phyloP scores from a whole-genome alignment of 73 alveolate genomes.

The Symbiodinium natans region DNA sequence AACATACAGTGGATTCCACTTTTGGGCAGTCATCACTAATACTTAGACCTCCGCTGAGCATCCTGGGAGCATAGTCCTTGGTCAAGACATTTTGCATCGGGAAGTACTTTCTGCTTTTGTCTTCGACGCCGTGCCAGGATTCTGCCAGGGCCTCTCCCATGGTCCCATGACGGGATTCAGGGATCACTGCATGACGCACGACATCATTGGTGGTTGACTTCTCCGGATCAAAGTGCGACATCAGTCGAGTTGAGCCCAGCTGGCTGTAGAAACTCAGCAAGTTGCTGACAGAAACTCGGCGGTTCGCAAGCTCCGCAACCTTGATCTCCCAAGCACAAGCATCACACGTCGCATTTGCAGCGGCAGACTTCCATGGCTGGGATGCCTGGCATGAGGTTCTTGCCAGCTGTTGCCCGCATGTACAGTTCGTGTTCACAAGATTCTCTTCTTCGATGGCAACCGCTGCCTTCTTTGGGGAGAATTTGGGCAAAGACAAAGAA shows the following conservation, averaged over 20 bases:
- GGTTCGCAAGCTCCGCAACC: slow-evolving; percentile 31
- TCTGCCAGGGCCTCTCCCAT: not conserved
- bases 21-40: no score
- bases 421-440: not conserved
- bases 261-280: not conserved
- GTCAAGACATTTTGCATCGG: not conserved
- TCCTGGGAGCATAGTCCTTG: slow-evolving; percentile 61
- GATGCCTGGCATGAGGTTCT: not conserved
- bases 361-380: not conserved
- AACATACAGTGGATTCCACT: no score
- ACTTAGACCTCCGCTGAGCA: not conserved
- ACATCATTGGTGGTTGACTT: slow-evolving; percentile 8
- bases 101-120: not conserved
- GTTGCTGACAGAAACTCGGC: slow-evolving; percentile 6
- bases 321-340: not conserved
- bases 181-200: slow-evolving; percentile 31
- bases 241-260: slow-evolving; percentile 23
- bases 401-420: not conserved
- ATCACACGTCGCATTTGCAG: not conserved
- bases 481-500: not conserved
- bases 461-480: not conserved
- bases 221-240: not conserved
- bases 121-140: not conserved
- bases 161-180: not conserved
- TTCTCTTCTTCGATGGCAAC: no score